These are phyloP conservation scores for Theileria annulata DNA, from an alignment of 169 alveolate genomes.

Conservation along the genomic window DNA sequence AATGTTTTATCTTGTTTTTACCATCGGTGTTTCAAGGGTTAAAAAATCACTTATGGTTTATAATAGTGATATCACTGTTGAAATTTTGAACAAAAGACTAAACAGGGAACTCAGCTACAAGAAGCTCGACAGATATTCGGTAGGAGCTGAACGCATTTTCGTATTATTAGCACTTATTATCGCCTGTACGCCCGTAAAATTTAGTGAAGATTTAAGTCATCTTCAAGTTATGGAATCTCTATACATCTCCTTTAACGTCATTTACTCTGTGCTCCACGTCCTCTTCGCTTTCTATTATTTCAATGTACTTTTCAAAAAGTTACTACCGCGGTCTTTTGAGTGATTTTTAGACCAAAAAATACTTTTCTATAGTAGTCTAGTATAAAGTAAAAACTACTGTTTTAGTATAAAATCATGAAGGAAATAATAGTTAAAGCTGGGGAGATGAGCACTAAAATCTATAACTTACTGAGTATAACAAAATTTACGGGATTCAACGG, in stretches of 20 bases:
- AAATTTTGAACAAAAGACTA: background rate
- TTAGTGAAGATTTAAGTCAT: background rate
- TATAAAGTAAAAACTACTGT: too few relatives aligned
- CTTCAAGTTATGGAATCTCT: background rate
- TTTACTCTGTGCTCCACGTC: background rate
- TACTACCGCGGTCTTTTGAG: background rate
- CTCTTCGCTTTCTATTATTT: slow-evolving; percentile 12
- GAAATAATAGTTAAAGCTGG: too few relatives aligned
- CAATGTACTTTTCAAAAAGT: slow-evolving; percentile 1
- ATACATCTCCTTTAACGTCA: background rate
- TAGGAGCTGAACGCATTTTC: background rate
- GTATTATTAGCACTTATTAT: slow-evolving; percentile 1
- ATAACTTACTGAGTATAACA: background rate
- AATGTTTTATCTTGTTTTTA: background rate
- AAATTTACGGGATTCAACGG: background rate
- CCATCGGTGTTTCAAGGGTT: background rate
- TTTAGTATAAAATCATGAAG: too few relatives aligned
- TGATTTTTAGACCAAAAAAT: too few relatives aligned
- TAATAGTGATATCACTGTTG: slow-evolving; percentile 2
- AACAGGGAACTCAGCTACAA: background rate
- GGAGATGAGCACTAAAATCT: background rate
- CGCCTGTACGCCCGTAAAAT: slow-evolving; percentile 4
- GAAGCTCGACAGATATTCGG: background rate
- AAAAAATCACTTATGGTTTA: background rate
- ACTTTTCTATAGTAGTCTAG: too few relatives aligned